phyloP scores from a whole-genome alignment of 2,329 filamentous ascomycete species.

The Pseudopyrenochaeta lycopersici region DNA sequence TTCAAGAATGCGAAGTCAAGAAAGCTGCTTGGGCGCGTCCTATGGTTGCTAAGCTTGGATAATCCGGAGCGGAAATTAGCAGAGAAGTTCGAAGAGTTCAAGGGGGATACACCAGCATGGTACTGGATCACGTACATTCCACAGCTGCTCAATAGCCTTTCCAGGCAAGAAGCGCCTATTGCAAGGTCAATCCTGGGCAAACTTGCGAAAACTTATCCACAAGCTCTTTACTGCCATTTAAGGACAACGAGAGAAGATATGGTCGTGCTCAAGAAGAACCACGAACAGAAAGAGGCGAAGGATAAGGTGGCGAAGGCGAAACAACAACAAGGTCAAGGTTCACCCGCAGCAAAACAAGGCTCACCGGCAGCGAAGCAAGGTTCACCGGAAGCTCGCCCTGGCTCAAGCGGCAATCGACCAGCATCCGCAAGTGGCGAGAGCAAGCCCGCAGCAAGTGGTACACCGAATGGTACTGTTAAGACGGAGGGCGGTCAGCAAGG shows the following conservation, averaged over 20 bases:
- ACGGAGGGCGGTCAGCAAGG: slow-evolving; percentile 47
- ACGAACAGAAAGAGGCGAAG: slow-evolving; percentile 69
- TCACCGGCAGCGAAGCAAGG: slow-evolving; percentile 48
- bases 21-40: slow-evolving; percentile 89
- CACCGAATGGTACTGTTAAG: slow-evolving; percentile 50
- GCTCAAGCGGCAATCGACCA: slow-evolving; percentile 43
- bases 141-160: slow-evolving; percentile 89
- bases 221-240: slow-evolving; percentile 93
- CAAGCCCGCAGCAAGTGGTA: slow-evolving; percentile 64
- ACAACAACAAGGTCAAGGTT: slow-evolving; percentile 63
- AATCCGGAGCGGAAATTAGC: slow-evolving; percentile 85
- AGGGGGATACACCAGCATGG: slow-evolving; percentile 97
- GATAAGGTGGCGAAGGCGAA: slow-evolving; percentile 66
- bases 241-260: slow-evolving; percentile 95
- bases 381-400: slow-evolving; percentile 44
- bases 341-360: slow-evolving; percentile 48
- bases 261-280: slow-evolving; percentile 87
- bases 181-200: slow-evolving; percentile 87
- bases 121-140: slow-evolving; percentile 99
- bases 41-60: slow-evolving; percentile 95
- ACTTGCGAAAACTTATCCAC: slow-evolving; percentile 94
- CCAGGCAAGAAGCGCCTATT: slow-evolving; percentile 88
- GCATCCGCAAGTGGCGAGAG: slow-evolving; percentile 47
- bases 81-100: slow-evolving; percentile 91
- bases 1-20: slow-evolving; percentile 98